A percentile compares a stretch with the other conserved stretches of the same genome.
phyloP scores from a whole-genome alignment of 192 early-diverging fungal species.

The Backusella macrospora region DNA sequence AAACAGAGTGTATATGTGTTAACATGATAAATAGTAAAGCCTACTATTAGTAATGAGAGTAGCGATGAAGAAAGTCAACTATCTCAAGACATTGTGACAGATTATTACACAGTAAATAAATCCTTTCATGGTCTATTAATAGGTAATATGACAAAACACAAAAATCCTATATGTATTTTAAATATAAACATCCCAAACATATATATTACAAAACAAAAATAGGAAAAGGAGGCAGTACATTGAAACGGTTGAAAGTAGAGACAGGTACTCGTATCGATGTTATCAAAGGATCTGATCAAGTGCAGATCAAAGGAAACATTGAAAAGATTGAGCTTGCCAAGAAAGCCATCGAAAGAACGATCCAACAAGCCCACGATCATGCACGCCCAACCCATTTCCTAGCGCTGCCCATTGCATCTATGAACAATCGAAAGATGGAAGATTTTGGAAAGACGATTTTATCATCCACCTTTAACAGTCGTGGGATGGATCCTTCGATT shows the following conservation, averaged over 20 bases:
- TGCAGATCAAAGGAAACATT: conserved; percentile 36
- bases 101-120: conserved; percentile 21
- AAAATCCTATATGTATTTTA: not conserved
- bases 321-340: conserved; percentile 33
- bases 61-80: not conserved
- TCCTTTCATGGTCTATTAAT: conserved; percentile 24
- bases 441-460: conserved; percentile 28
- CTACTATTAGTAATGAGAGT: not conserved
- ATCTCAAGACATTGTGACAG: conserved; percentile 17
- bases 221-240: conserved; percentile 36
- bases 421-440: conserved; percentile 22
- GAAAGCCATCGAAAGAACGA: conserved; percentile 23
- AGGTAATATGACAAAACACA: conserved; percentile 2
- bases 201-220: not conserved
- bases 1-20: not conserved
- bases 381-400: conserved; percentile 35
- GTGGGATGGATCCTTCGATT: conserved; percentile 19
- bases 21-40: not conserved
- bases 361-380: conserved; percentile 19
- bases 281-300: conserved; percentile 23
- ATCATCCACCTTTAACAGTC: conserved; percentile 7
- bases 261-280: conserved; percentile 38
- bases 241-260: conserved; percentile 33
- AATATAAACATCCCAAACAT: not conserved
- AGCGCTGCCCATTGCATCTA: conserved; percentile 19